These are phyloP conservation scores for Serendipita sp. DNA, from an alignment of 768 basidiomycete genomes.

Conservation along the genomic window DNA sequence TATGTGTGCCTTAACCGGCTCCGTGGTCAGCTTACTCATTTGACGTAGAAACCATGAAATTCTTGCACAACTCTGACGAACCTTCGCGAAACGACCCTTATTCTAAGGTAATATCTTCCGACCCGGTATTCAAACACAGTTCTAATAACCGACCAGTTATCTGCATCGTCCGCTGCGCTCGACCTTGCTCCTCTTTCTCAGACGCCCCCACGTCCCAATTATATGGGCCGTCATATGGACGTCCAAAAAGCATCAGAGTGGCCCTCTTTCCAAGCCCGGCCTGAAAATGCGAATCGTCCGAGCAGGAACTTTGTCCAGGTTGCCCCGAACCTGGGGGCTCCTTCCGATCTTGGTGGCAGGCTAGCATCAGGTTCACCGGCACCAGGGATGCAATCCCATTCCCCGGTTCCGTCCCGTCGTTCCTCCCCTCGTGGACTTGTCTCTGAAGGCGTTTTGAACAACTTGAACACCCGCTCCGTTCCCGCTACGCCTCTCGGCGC, in stretches of 20 bases:
- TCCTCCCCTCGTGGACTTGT: conserved; percentile 54
- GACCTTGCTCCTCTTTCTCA: conserved; percentile 84
- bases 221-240: conserved; percentile 37
- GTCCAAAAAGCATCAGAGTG: conserved; percentile 74
- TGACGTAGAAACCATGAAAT: conserved; percentile 63
- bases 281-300: conserved; percentile 24
- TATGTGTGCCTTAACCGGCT: conserved; percentile 23
- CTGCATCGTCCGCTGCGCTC: conserved; percentile 78
- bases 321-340: conserved; percentile 11
- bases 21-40: conserved; percentile 13
- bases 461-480: conserved; percentile 46
- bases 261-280: conserved; percentile 69
- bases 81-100: conserved; percentile 31
- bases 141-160: conserved; percentile 31
- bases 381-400: conserved; percentile 45
- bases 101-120: conserved; percentile 34
- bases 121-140: background rate
- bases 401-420: conserved; percentile 39
- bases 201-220: conserved; percentile 51
- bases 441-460: conserved; percentile 16
- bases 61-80: conserved; percentile 75
- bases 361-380: conserved; percentile 41
- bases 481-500: conserved; percentile 61
- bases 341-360: conserved; percentile 25
- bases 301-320: conserved; percentile 38